A percentile compares a stretch with the other conserved stretches of the same genome.
Conservation (phyloP, 139 green algal species). For the Diplosphaera chodatii region DNA sequence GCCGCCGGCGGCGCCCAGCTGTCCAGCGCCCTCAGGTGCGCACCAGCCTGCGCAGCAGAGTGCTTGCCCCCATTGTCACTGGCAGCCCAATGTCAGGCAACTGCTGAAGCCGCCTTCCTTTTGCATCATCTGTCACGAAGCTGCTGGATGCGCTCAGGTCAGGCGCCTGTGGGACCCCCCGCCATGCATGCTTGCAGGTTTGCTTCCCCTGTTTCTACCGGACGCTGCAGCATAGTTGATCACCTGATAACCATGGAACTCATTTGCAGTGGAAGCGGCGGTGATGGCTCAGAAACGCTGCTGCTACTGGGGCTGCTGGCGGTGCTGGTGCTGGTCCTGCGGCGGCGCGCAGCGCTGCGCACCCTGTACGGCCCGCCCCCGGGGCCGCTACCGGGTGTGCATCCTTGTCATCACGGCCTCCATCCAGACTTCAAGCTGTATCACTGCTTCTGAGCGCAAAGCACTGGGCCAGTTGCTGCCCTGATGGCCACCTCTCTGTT, state of each 20-base stretch:
- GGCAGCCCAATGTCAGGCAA: background rate
- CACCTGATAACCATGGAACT: background rate
- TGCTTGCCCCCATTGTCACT: no score
- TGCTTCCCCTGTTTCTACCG: constrained; percentile 11
- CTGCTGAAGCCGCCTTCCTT: background rate
- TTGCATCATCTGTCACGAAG: no score
- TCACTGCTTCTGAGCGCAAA: no score
- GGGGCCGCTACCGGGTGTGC: background rate
- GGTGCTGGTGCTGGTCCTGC: constrained; percentile 36
- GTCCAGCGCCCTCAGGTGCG: background rate
- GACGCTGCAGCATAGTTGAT: constrained; percentile 11
- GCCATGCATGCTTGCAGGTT: no score
- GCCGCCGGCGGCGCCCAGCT: background rate
- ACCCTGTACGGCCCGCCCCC: background rate
- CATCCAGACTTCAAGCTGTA: no score
- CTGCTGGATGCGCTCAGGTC: no score
- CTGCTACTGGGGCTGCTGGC: constrained; percentile 19
- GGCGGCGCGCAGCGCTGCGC: constrained; percentile 28
- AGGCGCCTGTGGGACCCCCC: no score
- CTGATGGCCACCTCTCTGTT: no score
- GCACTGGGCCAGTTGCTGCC: no score
- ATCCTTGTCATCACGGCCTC: no score
- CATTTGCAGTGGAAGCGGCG: background rate
- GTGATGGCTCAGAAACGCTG: constrained; percentile 1
- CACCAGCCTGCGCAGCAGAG: no score